phyloP scores from a whole-genome alignment of 169 alveolate species.

The Eimeria nieschulzi region DNA sequence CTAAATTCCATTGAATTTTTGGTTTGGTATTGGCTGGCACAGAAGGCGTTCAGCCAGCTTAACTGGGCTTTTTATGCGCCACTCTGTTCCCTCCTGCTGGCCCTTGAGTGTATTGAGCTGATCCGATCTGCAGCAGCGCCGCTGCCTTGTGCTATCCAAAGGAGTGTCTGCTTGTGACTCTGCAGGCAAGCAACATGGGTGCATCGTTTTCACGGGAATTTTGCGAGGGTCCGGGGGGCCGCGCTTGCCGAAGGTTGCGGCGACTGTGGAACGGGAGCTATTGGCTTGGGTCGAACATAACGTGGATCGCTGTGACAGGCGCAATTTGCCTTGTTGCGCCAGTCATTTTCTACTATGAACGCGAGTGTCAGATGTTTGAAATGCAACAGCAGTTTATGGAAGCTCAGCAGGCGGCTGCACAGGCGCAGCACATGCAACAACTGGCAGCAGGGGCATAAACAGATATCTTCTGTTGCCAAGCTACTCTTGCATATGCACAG shows the following conservation, averaged over 20 bases:
- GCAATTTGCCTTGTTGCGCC: slow-evolving; percentile 79
- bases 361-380: slow-evolving; percentile 82
- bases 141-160: too few relatives aligned
- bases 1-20: too few relatives aligned
- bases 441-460: background rate
- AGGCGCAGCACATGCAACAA: slow-evolving; percentile 66
- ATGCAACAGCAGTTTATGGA: slow-evolving; percentile 80
- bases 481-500: too few relatives aligned
- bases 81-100: too few relatives aligned
- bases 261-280: slow-evolving; percentile 32
- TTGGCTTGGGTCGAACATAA: slow-evolving; percentile 55
- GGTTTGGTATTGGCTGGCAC: too few relatives aligned
- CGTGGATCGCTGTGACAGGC: slow-evolving; percentile 78
- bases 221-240: background rate
- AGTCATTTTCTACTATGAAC: slow-evolving; percentile 80
- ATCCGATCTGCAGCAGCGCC: too few relatives aligned
- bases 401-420: slow-evolving; percentile 67
- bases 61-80: too few relatives aligned
- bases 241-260: slow-evolving; percentile 35
- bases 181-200: background rate
- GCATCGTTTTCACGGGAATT: slow-evolving; percentile 7
- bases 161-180: too few relatives aligned
- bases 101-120: too few relatives aligned
- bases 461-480: too few relatives aligned
- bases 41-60: too few relatives aligned